phyloP scores from a whole-genome alignment of 1,284 basidiomycete genomes.

The Coniferiporia sulphurascens region DNA sequence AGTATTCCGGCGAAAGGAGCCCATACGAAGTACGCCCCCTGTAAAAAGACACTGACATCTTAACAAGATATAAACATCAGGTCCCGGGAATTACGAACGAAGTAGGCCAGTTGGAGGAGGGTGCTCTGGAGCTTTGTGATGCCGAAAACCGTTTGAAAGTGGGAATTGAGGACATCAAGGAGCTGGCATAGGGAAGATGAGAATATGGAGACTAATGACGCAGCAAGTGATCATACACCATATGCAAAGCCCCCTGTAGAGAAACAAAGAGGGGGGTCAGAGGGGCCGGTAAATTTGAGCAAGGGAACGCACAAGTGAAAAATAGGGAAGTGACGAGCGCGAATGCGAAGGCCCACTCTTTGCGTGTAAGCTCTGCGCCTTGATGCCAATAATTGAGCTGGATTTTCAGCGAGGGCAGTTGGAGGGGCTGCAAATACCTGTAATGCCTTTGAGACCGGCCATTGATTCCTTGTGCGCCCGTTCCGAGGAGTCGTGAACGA shows the following conservation, averaged over 20 bases:
- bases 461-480: neutral
- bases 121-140: slow-evolving; percentile 79
- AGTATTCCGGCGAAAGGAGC: slow-evolving; percentile 54
- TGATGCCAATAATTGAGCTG: neutral
- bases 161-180: slow-evolving; percentile 81
- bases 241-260: slow-evolving; percentile 66
- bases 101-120: slow-evolving; percentile 82
- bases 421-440: neutral
- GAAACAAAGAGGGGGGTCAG: neutral
- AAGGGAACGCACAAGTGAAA: slow-evolving; percentile 61
- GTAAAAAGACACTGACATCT: neutral
- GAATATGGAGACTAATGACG: slow-evolving; percentile 10
- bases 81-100: slow-evolving; percentile 35
- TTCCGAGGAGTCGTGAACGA: neutral
- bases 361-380: slow-evolving; percentile 45
- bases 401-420: neutral
- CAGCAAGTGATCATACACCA: slow-evolving; percentile 40
- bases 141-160: slow-evolving; percentile 69
- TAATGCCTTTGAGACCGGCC: neutral
- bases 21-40: slow-evolving; percentile 67
- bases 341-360: slow-evolving; percentile 55
- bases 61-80: neutral
- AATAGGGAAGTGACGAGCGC: slow-evolving; percentile 73
- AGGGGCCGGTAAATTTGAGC: slow-evolving; percentile 8
- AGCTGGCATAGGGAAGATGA: slow-evolving; percentile 40